phyloP scores from a whole-genome alignment of 495 filamentous ascomycete genomes.

The Trichoderma orchidacearum region DNA sequence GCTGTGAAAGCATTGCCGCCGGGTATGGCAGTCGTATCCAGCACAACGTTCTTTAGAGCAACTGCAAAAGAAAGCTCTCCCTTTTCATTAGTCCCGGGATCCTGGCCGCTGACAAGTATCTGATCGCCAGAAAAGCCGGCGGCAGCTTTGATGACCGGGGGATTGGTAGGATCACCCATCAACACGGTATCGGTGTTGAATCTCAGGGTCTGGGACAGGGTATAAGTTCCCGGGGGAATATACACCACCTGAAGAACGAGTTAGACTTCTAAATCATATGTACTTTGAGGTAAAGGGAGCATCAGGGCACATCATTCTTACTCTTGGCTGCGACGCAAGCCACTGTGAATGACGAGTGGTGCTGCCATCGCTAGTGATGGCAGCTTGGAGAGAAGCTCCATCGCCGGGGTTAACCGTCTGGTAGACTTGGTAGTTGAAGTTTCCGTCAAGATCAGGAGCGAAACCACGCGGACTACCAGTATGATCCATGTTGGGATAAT shows the following conservation, averaged over 20 bases:
- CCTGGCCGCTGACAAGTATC: conserved; percentile 31
- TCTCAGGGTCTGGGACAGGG: conserved; percentile 39
- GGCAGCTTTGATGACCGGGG: conserved; percentile 48
- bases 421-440: background rate
- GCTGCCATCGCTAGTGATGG: background rate
- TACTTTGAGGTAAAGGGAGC: too few relatives aligned
- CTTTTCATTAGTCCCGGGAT: conserved; percentile 9
- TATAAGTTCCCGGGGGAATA: conserved; percentile 50
- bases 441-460: background rate
- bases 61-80: conserved; percentile 41
- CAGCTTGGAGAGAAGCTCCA: background rate
- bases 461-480: background rate
- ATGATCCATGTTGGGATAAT: background rate
- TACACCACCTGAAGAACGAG: conserved; percentile 34
- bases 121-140: conserved; percentile 22
- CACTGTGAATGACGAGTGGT: background rate
- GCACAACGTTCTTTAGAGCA: conserved; percentile 52
- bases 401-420: background rate
- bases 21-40: conserved; percentile 49
- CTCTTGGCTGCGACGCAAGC: background rate
- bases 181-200: conserved; percentile 46
- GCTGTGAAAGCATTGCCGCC: conserved; percentile 33
- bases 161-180: conserved; percentile 53
- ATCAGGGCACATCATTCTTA: background rate
- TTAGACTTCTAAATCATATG: background rate